phyloP scores from a whole-genome alignment of 129 eudicot species.

The Pulicaria dysenterica region DNA sequence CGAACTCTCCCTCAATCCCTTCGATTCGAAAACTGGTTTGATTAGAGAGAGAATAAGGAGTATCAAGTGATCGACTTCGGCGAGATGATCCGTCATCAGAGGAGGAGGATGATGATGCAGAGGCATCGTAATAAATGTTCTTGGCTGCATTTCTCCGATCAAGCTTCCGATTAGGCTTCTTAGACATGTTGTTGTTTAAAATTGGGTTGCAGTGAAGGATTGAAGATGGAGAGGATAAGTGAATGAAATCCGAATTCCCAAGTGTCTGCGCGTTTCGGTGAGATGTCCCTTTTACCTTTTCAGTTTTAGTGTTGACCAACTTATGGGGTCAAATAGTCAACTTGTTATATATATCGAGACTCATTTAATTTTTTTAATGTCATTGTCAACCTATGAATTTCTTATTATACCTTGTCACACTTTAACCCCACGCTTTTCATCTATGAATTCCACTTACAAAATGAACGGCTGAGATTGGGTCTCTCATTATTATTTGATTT shows the following conservation, averaged over 20 bases:
- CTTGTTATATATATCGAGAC: no score
- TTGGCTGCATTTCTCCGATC: slow-evolving; percentile 51
- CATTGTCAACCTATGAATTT: no score
- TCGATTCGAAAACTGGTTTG: slow-evolving; percentile 49
- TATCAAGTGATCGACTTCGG: slow-evolving; percentile 44
- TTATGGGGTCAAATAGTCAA: no score
- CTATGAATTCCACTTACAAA: no score
- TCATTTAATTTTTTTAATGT: no score
- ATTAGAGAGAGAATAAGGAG: slow-evolving; percentile 9
- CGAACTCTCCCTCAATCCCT: slow-evolving; percentile 55
- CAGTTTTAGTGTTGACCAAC: background rate
- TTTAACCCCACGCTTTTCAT: no score
- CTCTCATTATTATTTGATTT: no score
- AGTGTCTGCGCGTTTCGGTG: background rate
- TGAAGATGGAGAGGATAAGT: background rate
- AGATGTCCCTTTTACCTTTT: background rate
- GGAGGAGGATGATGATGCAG: slow-evolving; percentile 26
- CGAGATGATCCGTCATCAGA: slow-evolving; percentile 30
- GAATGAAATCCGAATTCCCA: background rate
- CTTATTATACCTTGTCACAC: no score
- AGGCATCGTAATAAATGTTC: slow-evolving; percentile 53
- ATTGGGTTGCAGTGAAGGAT: background rate
- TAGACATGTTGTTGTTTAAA: slow-evolving; percentile 20
- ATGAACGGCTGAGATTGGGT: no score
- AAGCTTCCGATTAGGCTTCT: slow-evolving; percentile 35